Base-by-base conservation (phyloP, 2,329 filamentous ascomycete genomes). In the Madurella fahalii region DNA sequence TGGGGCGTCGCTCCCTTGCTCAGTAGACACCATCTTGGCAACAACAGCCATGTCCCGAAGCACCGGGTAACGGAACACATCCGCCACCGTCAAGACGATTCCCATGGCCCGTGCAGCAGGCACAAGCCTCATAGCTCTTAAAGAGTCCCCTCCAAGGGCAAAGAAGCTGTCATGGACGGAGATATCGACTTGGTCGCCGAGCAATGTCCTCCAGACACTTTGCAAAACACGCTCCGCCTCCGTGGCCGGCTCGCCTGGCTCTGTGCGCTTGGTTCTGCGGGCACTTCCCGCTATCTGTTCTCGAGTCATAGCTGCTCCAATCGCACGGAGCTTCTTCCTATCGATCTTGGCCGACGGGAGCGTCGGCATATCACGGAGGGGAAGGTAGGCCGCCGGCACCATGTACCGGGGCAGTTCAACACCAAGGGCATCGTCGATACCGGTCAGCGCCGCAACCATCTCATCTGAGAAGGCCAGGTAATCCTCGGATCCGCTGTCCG, bases 81-180 rank as follows among this genome's bases (percentile, higher is more conserved):
- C 70, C 3, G 72, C 72, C 1, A 80, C 76, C 2, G 72, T 76
- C 40, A 79, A 58, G 1, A 67, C 54, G 4, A 79, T 59, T 4
- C 69, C 69, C 12, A 66, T 62, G 2, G 67, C 68, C 49, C 74
- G 69, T 4, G 76, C 74, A 15, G 71, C 68, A 1, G 75, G 70
- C 1, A 78, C 74, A 3, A 80, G 68, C 50, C 69, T 74, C 77
- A 80, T 80, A 2, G 77, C 77, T n/a, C 72, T 68, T 2, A 80
- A 68, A 0, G 77, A 81, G 64, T 81, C 77, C 7, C 78, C 77
- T 1, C 76, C 77, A 1, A 79, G 67, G 1, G 67, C 68, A 61
- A 79, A 75, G 67, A 79, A 80, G 64, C 71, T 74, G 60, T 74
- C 73, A 12, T 70, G 67, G 1, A 75, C 61, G 11, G 68, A 67